These are phyloP conservation scores for Pontederia paniculata DNA, from an alignment of 176 grass and related monocot genomes.

Conservation along the genomic window DNA sequence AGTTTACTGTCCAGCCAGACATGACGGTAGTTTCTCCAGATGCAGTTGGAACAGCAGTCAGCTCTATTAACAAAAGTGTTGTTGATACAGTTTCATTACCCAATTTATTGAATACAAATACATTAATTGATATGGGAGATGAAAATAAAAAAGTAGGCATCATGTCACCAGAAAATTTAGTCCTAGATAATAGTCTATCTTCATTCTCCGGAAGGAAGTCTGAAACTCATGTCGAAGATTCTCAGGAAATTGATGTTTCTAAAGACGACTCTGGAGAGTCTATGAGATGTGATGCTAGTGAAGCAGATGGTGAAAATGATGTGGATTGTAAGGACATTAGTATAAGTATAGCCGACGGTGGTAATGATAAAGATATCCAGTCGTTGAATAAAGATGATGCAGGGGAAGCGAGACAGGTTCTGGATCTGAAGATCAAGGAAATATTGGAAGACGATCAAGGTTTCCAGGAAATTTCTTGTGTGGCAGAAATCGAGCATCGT, in stretches of 20 bases:
- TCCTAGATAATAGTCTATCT: conserved; percentile 30
- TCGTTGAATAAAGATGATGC: neutral
- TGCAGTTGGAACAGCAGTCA: neutral
- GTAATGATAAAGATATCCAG: conserved; percentile 8
- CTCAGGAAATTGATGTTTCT: conserved; percentile 1
- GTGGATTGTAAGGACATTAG: conserved; percentile 13
- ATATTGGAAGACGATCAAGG: neutral
- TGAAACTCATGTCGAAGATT: conserved; percentile 14
- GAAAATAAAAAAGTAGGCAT: conserved; percentile 2
- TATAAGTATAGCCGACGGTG: neutral
- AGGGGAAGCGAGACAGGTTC: conserved; percentile 5
- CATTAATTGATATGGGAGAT: neutral
- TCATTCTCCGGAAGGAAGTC: conserved; percentile 9
- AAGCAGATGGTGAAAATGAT: conserved; percentile 1
- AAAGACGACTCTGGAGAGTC: neutral
- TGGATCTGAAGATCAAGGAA: neutral
- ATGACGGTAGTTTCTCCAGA: neutral
- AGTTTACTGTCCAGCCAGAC: neutral
- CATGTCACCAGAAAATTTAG: conserved; percentile 8
- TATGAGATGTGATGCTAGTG: neutral
- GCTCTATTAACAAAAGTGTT: neutral
- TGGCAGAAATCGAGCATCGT: neutral
- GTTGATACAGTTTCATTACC: neutral
- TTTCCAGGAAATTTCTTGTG: conserved; percentile 2
- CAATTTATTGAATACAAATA: neutral